phyloP scores from a whole-genome alignment of 306 rosid genomes.

The Cucumis cinereus region DNA sequence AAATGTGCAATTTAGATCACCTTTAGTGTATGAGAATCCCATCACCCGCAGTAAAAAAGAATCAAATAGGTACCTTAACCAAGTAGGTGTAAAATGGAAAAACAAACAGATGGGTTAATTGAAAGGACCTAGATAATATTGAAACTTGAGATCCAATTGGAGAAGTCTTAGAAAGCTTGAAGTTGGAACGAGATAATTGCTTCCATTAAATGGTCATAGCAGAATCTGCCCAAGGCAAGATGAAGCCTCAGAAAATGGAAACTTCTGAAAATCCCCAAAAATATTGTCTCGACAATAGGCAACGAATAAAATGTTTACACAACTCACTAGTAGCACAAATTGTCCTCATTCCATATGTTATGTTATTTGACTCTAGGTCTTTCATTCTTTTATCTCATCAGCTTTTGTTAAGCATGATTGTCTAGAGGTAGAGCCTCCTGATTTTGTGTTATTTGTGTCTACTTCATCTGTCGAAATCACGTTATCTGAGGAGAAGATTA shows the following conservation, averaged over 20 bases:
- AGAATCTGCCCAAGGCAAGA: not conserved
- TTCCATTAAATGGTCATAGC: not conserved
- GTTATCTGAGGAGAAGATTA: too few relatives aligned
- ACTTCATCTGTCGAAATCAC: too few relatives aligned
- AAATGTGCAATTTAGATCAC: not conserved
- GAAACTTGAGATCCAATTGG: not conserved
- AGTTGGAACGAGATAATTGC: not conserved
- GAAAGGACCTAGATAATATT: not conserved
- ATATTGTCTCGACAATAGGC: not conserved
- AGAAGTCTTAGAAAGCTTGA: not conserved
- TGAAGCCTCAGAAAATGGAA: not conserved
- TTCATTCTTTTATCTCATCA: too few relatives aligned
- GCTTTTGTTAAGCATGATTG: too few relatives aligned
- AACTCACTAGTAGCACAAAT: too few relatives aligned
- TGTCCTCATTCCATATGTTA: too few relatives aligned
- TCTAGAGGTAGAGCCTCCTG: too few relatives aligned
- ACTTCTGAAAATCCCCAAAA: not conserved
- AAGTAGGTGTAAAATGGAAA: not conserved
- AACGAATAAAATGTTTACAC: too few relatives aligned
- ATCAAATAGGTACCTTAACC: slow-evolving; percentile 42
- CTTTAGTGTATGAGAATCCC: not conserved
- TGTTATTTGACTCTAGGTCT: too few relatives aligned
- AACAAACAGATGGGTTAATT: not conserved
- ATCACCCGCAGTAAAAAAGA: not conserved
- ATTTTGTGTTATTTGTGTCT: too few relatives aligned